Base-by-base conservation (phyloP, 345 rosid species). In the Euphorbia tirucalli region DNA sequence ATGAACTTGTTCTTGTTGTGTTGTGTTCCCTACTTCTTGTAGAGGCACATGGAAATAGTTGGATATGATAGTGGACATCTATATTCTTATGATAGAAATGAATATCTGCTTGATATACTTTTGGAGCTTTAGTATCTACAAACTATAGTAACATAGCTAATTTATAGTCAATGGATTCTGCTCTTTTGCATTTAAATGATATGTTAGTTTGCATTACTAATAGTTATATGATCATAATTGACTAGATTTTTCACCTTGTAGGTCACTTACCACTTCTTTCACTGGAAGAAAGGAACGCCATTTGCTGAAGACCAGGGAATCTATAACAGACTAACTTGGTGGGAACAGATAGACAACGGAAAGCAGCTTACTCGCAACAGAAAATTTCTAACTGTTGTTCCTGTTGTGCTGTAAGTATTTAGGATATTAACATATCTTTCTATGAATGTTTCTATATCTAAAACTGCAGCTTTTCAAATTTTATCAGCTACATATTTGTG, bases 221-320 rank as follows among this genome's bases (percentile, higher is more conserved):
- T 35, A 3, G 39, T 35, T 35, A 35, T 35, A 35, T 35, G 39
- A 71, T 54, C 22, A 7, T 16, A 18, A 73, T 49, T 70, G 66
- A 75, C 27, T 44, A 25, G 11, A 25, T 69, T 80, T 66, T 25
- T 70, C 35, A 55, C 66, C 62, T 70, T 77, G 65, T 86, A 95
- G 98, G 79, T 95, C 61, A 95, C 97, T 19, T 95, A 90, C 78
- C 99, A 92, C 77, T 90, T 84, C 86, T 95, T 95, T 73, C 99
- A 95, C 83, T 95, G 98, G 98, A 90, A 89, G 92, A 92, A 95
- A 79, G 99, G 99, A 74, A 95, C 98, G 4, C 99, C 99, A 3
- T 95, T 95, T 77, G 88, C 87, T 19, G 99, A 95, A 21, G 99
- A 95, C 74, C 99, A 95, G 74, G 98, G 99, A n/a, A 93, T 95